phyloP scores from a whole-genome alignment of 164 flowering plant genomes.

The Cinnamomum chago region DNA sequence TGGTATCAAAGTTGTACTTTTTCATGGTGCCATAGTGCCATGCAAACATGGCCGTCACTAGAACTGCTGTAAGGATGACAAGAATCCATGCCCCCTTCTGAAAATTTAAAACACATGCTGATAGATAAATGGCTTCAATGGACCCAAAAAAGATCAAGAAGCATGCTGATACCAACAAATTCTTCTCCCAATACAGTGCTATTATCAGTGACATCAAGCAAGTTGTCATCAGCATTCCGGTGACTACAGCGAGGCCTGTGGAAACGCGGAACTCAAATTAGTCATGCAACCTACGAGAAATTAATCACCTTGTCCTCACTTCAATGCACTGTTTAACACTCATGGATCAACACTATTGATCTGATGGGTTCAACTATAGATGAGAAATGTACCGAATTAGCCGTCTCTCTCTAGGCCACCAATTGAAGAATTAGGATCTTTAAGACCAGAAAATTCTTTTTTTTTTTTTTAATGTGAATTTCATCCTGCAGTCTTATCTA shows the following conservation, averaged over 20 bases:
- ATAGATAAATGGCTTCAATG: slow-evolving; percentile 47
- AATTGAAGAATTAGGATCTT: no score
- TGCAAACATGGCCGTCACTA: slow-evolving; percentile 37
- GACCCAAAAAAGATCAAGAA: slow-evolving; percentile 52
- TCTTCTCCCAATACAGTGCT: slow-evolving; percentile 44
- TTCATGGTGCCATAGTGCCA: slow-evolving; percentile 72
- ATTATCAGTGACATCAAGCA: slow-evolving; percentile 57
- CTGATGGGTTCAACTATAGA: no score
- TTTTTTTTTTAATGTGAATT: no score
- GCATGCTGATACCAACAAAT: slow-evolving; percentile 22
- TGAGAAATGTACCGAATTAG: no score
- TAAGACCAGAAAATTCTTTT: no score
- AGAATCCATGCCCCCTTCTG: slow-evolving; percentile 54
- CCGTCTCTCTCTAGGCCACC: no score
- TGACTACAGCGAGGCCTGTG: slow-evolving; percentile 53
- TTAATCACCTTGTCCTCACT: background rate
- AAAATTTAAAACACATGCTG: slow-evolving; percentile 40
- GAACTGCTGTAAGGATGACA: slow-evolving; percentile 20
- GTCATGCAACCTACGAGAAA: background rate
- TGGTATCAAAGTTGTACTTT: slow-evolving; percentile 50
- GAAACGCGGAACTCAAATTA: slow-evolving; percentile 1
- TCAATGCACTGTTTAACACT: background rate
- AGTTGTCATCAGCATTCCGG: slow-evolving; percentile 54
- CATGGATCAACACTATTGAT: no score
- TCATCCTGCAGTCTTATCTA: no score